Evolutionary conservation across 1,284 basidiomycete species (phyloP).

Genomic region (Puccinia polysora): DNA sequence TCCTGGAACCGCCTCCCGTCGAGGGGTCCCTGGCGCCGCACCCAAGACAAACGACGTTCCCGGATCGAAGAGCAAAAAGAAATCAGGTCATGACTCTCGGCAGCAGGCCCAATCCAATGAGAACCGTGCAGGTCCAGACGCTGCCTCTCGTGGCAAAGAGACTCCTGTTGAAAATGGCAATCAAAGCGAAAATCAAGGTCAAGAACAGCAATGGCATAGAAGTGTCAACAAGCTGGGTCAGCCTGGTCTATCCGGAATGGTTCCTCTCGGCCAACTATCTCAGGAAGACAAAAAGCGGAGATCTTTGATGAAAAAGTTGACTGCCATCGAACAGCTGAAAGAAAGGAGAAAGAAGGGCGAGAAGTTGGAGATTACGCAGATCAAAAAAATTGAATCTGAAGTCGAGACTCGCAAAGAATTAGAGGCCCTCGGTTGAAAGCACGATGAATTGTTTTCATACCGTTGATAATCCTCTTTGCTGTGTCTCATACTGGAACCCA

Average conservation of each 20-base stretch:
- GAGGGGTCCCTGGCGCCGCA: constrained; percentile 36
- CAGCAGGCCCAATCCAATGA: neutral
- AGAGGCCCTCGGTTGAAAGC: constrained; percentile 47
- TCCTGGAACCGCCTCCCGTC: constrained; percentile 44
- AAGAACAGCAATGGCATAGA: neutral
- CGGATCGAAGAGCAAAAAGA: neutral
- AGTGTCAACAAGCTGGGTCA: neutral
- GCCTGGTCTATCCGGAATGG: neutral
- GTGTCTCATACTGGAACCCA: too few relatives aligned
- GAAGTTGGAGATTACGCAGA: constrained; percentile 58
- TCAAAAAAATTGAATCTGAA: constrained; percentile 69
- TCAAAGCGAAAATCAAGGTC: neutral
- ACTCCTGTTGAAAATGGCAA: neutral
- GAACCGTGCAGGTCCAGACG: neutral
- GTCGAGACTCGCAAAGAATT: constrained; percentile 51
- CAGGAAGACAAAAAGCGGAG: constrained; percentile 55
- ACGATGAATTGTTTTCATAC: too few relatives aligned
- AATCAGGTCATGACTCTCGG: neutral
- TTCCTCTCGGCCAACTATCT: constrained; percentile 44
- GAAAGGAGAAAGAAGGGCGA: constrained; percentile 53
- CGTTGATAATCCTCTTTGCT: too few relatives aligned
- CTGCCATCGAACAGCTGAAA: constrained; percentile 62
- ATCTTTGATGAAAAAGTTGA: constrained; percentile 62
- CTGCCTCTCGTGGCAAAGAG: too few relatives aligned
- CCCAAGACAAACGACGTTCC: constrained; percentile 25